Evolutionary conservation across 805 yeast genomes (phyloP).

Genomic region (Yueomyces sinensis): DNA sequence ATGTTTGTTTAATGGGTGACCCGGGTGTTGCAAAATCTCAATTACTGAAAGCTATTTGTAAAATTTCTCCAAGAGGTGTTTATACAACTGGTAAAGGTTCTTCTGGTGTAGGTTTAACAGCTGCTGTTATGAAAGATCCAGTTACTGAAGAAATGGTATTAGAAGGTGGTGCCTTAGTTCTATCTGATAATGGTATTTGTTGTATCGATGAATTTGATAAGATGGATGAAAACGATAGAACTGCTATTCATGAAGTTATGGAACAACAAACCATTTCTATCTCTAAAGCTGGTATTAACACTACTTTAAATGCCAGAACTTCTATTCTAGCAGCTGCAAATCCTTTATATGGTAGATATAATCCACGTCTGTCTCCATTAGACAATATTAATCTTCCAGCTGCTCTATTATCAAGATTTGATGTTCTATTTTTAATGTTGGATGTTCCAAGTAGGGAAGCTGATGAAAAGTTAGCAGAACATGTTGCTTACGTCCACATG

Average conservation of each 20-base stretch:
- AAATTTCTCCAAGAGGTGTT: conserved; percentile 91
- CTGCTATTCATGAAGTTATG: conserved; percentile 98
- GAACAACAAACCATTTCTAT: conserved; percentile 97
- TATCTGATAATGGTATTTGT: conserved; percentile 96
- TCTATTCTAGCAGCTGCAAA: conserved; percentile 98
- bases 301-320: conserved; percentile 89
- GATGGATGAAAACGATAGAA: conserved; percentile 94
- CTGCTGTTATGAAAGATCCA: conserved; percentile 97
- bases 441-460: conserved; percentile 71
- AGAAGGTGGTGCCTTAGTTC: conserved; percentile 95
- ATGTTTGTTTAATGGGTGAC: conserved; percentile 94
- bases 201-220: conserved; percentile 98
- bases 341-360: conserved; percentile 90
- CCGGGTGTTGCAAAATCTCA: conserved; percentile 99
- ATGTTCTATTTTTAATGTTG: conserved; percentile 70
- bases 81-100: conserved; percentile 98
- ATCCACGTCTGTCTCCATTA: conserved; percentile 78
- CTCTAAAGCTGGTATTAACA: conserved; percentile 94
- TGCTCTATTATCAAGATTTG: conserved; percentile 89
- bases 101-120: conserved; percentile 97
- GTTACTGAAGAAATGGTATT: conserved; percentile 97
- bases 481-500: conserved; percentile 94
- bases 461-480: conserved; percentile 81
- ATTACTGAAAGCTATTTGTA: conserved; percentile 76
- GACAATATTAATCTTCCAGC: conserved; percentile 96